These are phyloP conservation scores for Oryza glaberrima DNA, from an alignment of 176 grass and related monocot genomes.

Conservation along the genomic window DNA sequence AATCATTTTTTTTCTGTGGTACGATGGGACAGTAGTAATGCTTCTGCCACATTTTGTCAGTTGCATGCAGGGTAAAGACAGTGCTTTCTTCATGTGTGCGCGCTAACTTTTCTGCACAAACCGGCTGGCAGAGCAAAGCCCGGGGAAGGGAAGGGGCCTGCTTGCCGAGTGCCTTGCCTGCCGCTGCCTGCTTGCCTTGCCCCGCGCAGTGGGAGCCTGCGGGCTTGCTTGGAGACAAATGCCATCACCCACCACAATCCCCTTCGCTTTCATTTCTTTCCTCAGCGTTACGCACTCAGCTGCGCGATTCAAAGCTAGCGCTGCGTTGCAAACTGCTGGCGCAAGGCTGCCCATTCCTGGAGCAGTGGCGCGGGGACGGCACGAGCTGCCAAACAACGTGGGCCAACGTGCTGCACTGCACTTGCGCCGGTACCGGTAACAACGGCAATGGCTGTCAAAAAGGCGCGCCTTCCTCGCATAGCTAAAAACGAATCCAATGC, in stretches of 20 bases:
- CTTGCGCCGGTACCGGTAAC: conserved; percentile 11
- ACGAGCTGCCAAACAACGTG: conserved; percentile 9
- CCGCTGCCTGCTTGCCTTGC: not conserved
- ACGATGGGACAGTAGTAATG: too few species aligned
- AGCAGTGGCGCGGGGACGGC: conserved; percentile 28
- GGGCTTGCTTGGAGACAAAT: conserved; percentile 29
- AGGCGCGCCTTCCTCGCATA: conserved; percentile 22
- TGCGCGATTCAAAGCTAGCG: too few species aligned
- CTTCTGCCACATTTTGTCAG: not conserved
- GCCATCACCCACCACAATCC: not conserved
- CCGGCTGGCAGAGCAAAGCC: not conserved
- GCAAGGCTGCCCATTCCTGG: not conserved
- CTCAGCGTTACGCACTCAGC: not conserved
- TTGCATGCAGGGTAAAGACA: not conserved
- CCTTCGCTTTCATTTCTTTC: not conserved
- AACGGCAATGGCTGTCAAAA: conserved; percentile 10
- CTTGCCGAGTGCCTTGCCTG: not conserved
- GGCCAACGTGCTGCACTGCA: conserved; percentile 6
- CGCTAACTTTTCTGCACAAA: not conserved
- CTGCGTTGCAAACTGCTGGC: not conserved
- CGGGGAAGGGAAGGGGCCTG: not conserved
- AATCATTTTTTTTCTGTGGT: too few species aligned
- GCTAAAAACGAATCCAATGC: not conserved
- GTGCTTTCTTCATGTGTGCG: not conserved
- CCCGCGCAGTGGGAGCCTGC: conserved; percentile 21